Evolutionary conservation across 495 filamentous ascomycete species (phyloP), one percentile per base, ranked within the genome.

Genomic region (Talaromyces wortmannii): DNA sequence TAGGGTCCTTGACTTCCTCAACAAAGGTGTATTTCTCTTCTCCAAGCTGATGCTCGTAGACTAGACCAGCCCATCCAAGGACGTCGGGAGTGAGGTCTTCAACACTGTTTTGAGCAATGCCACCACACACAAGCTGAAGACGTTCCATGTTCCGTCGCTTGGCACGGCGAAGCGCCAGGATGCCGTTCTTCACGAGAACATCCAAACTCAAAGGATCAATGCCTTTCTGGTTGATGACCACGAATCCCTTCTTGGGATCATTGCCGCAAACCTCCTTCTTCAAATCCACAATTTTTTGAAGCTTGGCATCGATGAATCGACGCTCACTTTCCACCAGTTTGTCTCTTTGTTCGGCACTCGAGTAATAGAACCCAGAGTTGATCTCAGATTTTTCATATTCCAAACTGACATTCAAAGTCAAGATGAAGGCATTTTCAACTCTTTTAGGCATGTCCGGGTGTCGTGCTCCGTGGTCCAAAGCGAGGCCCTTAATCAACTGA

Each of bases 361-460:
- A 96, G 76, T 99, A 99, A 78, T 96, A 99, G 80, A 99, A 99
- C 48, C 91, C 86, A 29, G 92, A 96, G 78, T 99, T 99, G 71
- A 99, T 94, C 73, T 99, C 94, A 0, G 91, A 91, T 76, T 99
- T 99, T 72, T 99, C 94, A 64, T 97, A 99, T 69, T 99, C 94
- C 47, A 99, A 71, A 65, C 90, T 95, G 68, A 99, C 94, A 61
- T 99, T 99, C 59, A 99, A 75, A 4, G 90, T 92, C 48, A 99
- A 79, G 64, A 99, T 96, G 67, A 84, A 90, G 13, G 95, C 95
- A 63, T 99, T 97, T 70, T 96, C 89, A 13, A 99, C 83, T 48
- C 88, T 79, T 78, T 95, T 96, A 5, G 94, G 90, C 94, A 99
- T 99, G 64, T 99, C 94, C 4, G 94, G 94, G 67, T 99, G 94